These are phyloP conservation scores for Ophiorrhiza pumila DNA, from an alignment of 257 asterid species.

Conservation along the genomic window DNA sequence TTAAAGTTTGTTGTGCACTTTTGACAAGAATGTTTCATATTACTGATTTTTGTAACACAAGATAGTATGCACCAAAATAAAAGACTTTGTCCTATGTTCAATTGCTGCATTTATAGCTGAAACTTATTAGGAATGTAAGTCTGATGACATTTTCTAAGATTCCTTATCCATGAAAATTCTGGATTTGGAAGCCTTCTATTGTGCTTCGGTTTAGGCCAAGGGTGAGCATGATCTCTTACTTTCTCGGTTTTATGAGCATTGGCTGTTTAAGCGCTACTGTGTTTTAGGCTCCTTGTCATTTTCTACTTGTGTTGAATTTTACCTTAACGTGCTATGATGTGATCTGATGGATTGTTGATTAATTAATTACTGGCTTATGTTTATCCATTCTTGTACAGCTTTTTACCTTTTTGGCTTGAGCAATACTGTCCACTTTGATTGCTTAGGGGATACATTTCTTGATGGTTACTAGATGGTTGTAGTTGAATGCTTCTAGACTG, in stretches of 20 bases:
- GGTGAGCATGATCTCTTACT: neutral
- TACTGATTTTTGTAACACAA: too few relatives aligned
- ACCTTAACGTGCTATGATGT: neutral
- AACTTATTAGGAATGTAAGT: neutral
- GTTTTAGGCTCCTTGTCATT: neutral
- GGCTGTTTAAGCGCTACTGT: neutral
- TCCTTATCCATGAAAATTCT: neutral
- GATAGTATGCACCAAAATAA: too few relatives aligned
- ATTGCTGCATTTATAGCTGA: neutral
- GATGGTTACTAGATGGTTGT: neutral
- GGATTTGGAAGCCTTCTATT: neutral
- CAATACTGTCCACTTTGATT: neutral
- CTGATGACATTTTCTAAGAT: neutral
- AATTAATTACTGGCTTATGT: neutral
- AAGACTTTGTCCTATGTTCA: too few relatives aligned
- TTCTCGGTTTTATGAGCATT: neutral
- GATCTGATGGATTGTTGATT: neutral
- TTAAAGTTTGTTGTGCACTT: too few relatives aligned
- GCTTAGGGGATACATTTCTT: neutral
- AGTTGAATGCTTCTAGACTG: neutral
- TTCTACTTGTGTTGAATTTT: neutral
- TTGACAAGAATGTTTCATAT: too few relatives aligned
- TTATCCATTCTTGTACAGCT: neutral
- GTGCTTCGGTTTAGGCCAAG: neutral
- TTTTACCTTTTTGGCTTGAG: neutral